Evolutionary conservation across 257 asterid species (phyloP).

Genomic region (Solanum commersonii): DNA sequence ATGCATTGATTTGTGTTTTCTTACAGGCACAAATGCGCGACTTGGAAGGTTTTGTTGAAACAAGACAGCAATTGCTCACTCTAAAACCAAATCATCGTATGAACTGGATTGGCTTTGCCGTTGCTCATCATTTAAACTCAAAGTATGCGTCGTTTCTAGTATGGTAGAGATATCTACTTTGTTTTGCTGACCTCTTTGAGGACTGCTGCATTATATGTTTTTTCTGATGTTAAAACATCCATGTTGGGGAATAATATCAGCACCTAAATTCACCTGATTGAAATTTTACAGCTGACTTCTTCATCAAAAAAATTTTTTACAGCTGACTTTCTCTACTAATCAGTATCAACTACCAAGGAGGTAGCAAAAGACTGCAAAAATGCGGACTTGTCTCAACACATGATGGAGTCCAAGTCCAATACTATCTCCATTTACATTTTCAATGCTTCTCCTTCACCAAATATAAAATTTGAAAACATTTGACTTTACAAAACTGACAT

Average conservation of each 20-base stretch:
- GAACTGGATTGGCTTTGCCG: conserved; percentile 99
- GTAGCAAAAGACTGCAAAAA: background rate
- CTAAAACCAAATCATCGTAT: conserved; percentile 95
- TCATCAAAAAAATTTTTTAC: too few relatives aligned
- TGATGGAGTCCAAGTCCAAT: background rate
- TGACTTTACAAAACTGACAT: background rate
- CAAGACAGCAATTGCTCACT: conserved; percentile 91
- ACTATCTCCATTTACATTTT: background rate
- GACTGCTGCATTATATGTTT: background rate
- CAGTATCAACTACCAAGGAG: background rate
- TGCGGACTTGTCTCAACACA: background rate
- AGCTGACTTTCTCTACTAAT: background rate
- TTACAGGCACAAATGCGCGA: conserved; percentile 98
- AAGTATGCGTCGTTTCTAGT: conserved; percentile 31
- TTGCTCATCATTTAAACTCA: conserved; percentile 80
- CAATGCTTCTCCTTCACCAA: background rate
- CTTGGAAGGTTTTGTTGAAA: conserved; percentile 95
- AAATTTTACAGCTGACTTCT: background rate
- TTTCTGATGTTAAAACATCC: background rate
- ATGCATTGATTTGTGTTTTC: background rate
- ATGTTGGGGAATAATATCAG: background rate
- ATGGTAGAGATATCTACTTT: background rate
- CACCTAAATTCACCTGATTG: background rate
- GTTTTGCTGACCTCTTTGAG: background rate
- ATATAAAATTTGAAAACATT: background rate